Evolutionary conservation across 208 protist species (phyloP), one percentile per base, ranked within the genome.

Genomic region (Crithidia expoeki): DNA sequence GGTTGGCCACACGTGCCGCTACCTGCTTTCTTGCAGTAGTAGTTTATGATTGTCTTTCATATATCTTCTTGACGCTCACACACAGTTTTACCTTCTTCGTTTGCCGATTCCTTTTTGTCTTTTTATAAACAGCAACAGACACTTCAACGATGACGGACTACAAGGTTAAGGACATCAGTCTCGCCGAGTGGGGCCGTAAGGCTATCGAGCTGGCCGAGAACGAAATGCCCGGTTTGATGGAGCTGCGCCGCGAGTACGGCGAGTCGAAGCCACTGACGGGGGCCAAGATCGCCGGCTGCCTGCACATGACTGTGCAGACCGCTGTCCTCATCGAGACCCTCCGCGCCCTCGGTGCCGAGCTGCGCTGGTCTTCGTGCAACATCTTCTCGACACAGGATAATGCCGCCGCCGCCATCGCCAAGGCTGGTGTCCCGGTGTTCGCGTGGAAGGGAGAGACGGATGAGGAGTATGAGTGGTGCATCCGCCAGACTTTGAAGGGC

Each of bases 271-370:
- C 97, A 40, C 90, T 99, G 21, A 92, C 96, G 32, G 98, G 98
- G 58, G 96, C 97, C 38, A 94, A 98, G 76, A 98, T 99, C 76
- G 93, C 97, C 21, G 99, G 99, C 33, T 99, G 96, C 81, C 94
- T 99, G 44, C 99, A 99, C 95, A 99, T 99, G 98, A 99, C 99
- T 36, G 95, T 99, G 72, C 98, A 99, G 94, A 99, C 99, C 51
- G 99, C 98, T 50, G 98, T 99, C 30, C 94, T 99, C n/a, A 99
- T 99, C 80, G 98, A 99, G 88, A 99, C 99, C 34, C 96, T 99
- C 44, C 74, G 78, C 38, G 88, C 75, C n/a, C 91, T 99, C 62
- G 99, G 98, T 68, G 99, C 98, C 36, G 85, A 99, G 76, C 88
- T 99, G 63, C 87, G 97, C 66, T 99, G 98, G 97, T 90, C 81